phyloP scores from a whole-genome alignment of 2,329 filamentous ascomycete genomes.

The Cyphellophora attinorum region DNA sequence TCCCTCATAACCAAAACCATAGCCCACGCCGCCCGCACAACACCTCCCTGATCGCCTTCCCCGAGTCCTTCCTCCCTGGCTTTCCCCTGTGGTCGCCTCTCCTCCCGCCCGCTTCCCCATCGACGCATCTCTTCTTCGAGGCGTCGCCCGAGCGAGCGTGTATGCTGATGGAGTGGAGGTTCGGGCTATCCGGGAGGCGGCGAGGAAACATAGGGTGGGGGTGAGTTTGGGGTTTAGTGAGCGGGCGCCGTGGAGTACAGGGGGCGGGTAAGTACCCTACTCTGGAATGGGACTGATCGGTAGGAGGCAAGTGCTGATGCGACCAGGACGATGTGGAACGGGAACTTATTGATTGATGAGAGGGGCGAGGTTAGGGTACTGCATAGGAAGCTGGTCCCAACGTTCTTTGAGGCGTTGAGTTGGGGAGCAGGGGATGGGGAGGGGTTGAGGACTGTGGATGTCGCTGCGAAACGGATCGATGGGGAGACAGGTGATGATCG shows the following conservation, averaged over 20 bases:
- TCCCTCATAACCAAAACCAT: conserved; percentile 39
- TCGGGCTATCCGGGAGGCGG: conserved; percentile 27
- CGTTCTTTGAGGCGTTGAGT: conserved; percentile 48
- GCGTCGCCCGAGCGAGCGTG: conserved; percentile 36
- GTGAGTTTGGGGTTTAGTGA: conserved; percentile 45
- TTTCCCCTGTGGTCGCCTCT: conserved; percentile 45
- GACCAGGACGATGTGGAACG: conserved; percentile 41
- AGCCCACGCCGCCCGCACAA: conserved; percentile 31
- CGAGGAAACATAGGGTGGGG: conserved; percentile 27
- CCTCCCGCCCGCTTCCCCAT: conserved; percentile 37
- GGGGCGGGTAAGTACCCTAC: no score
- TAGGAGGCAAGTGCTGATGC: no score
- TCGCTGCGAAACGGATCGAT: conserved; percentile 16
- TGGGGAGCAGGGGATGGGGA: conserved; percentile 45
- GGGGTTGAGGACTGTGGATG: conserved; percentile 34
- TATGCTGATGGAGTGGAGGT: conserved; percentile 40
- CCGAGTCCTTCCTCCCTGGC: conserved; percentile 43
- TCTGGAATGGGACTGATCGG: no score
- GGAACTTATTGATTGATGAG: conserved; percentile 38
- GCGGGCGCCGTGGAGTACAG: conserved; percentile 28
- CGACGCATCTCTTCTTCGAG: conserved; percentile 36
- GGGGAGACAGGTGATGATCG: conserved; percentile 29
- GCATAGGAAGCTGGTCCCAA: conserved; percentile 46
- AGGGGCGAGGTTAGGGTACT: conserved; percentile 39
- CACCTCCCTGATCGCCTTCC: conserved; percentile 45